Evolutionary conservation across 1,284 basidiomycete genomes (phyloP), one percentile per base, ranked within the genome.

Genomic region (Paramarasmius palmivorus): DNA sequence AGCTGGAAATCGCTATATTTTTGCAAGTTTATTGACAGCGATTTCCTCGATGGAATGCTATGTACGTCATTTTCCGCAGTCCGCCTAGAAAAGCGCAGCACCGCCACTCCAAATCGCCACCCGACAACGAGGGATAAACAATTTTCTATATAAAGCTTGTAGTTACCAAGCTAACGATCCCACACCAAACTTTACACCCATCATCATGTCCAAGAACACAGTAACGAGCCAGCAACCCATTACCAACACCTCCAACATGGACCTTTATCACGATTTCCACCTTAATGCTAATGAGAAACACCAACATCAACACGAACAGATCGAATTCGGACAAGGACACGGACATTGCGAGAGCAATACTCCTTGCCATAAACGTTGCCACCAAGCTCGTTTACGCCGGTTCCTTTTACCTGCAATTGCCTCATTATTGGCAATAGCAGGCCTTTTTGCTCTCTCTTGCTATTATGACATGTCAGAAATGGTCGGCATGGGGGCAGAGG

Each of bases 381-480:
- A 77, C 56, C 63, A 67, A 44, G 61, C 65, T 12, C 68, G 72
- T 47, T 59, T 75, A 22, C 64, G 64, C 14, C 67, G 61, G 20
- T 49, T 76, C 23, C 55, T 78, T 5, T 20, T 74, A 7, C 70
- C 73, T 1, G 53, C 67, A 2, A 53, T 71, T 1, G 53, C 70
- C 36, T 48, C 63, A 0, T 48, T 76, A 20, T 54, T 77, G 9
- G 60, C 61, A 2, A 49, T 72, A 3, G 67, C 64, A 7, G 62
- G 63, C 0, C 38, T 73, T 4, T 48, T 73, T 7, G 67, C 66
- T 6, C 52, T 75, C 6, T 66, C 67, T 6, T 76, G 68, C 52
- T 55, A 70, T 40, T 58, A 59, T 46, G 60, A 49, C 35, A 64
- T 39, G 44, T 65, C 35, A 59, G 68, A 22, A 37, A 52, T 37